phyloP scores from a whole-genome alignment of 306 rosid species.

The Dalbergia oliveri region DNA sequence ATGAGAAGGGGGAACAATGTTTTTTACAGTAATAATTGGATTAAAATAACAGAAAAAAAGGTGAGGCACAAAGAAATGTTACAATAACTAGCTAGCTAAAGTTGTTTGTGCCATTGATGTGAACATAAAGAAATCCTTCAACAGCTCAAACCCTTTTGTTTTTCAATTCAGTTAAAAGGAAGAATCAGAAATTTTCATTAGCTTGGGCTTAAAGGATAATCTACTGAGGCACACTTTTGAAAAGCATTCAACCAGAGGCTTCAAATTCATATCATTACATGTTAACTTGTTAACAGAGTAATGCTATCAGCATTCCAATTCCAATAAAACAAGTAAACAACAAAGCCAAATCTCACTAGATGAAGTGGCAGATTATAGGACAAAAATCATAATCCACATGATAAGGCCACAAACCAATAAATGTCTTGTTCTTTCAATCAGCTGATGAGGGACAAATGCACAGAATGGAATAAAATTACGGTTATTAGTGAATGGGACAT shows the following conservation, averaged over 20 bases:
- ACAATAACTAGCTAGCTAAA: no score
- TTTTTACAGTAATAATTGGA: no score
- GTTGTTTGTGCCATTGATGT: no score
- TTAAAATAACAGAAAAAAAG: no score
- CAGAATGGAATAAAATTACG: conserved; percentile 36
- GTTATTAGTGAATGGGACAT: conserved; percentile 30
- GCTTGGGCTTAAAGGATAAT: not conserved
- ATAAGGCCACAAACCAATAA: not conserved
- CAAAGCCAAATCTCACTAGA: not conserved
- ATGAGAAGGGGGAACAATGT: no score
- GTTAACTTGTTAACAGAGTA: not conserved
- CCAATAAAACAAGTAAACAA: not conserved
- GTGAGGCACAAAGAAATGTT: no score
- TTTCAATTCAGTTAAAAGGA: no score
- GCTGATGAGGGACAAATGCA: conserved; percentile 44
- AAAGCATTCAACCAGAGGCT: not conserved
- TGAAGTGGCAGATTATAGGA: conserved; percentile 8
- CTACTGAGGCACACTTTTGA: not conserved
- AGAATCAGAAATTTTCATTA: no score
- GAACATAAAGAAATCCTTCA: no score
- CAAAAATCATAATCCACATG: conserved; percentile 16
- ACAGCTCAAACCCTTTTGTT: no score
- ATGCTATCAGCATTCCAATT: not conserved
- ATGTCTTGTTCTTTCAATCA: conserved; percentile 36
- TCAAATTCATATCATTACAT: not conserved